These are phyloP conservation scores for Dryas integrifolia DNA, from an alignment of 331 rosid genomes.

Conservation along the genomic window DNA sequence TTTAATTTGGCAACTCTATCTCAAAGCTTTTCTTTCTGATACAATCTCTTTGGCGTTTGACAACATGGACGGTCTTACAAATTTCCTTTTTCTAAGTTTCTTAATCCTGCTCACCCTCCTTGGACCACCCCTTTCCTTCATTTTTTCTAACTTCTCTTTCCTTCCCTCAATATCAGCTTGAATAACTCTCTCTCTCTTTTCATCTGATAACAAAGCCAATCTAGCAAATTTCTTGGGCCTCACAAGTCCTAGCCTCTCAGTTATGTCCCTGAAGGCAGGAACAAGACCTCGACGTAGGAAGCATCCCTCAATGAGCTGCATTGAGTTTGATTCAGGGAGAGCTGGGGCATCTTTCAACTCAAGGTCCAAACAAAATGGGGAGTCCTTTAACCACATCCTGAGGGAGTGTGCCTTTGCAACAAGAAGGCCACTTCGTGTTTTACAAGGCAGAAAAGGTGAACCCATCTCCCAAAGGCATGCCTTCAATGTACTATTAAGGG, in stretches of 20 bases:
- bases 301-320: constrained; percentile 79
- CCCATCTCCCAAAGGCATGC: constrained; percentile 98
- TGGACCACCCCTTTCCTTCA: constrained; percentile 43
- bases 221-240: constrained; percentile 91
- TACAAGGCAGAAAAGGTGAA: constrained; percentile 89
- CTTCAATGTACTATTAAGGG: constrained; percentile 74
- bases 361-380: constrained; percentile 87
- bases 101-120: constrained; percentile 39
- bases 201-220: constrained; percentile 83
- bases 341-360: constrained; percentile 72
- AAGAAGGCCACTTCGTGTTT: constrained; percentile 74
- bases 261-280: constrained; percentile 81
- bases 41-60: constrained; percentile 16
- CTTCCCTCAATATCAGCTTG: constrained; percentile 66
- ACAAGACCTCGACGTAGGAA: constrained; percentile 80
- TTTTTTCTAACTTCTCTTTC: constrained; percentile 72
- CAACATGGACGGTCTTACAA: constrained; percentile 33
- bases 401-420: constrained; percentile 95
- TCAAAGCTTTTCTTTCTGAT: constrained; percentile 2
- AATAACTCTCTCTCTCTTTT: constrained; percentile 64
- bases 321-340: constrained; percentile 68
- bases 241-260: constrained; percentile 64
- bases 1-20: not conserved
- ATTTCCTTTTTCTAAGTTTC: constrained; percentile 44
- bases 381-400: constrained; percentile 93